Percentiles rank a stretch among this genome's conserved stretches.
phyloP scores from a whole-genome alignment of 768 basidiomycete species.

The Termitomyces sp. region DNA sequence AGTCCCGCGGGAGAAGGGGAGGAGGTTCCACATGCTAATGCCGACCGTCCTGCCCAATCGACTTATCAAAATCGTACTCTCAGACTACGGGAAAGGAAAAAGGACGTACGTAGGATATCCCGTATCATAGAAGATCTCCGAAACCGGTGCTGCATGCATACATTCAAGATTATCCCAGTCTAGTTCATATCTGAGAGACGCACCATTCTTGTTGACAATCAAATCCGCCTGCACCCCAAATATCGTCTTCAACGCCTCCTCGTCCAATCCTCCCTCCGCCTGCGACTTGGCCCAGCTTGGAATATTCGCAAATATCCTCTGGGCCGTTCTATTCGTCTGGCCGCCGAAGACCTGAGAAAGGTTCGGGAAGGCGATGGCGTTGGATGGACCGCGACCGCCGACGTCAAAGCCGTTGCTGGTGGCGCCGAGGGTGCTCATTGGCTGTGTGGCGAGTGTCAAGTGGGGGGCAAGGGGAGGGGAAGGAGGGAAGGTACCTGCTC shows the following conservation, averaged over 20 bases:
- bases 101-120: slow-evolving; percentile 39
- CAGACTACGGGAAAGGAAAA: background rate
- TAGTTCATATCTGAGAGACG: slow-evolving; percentile 15
- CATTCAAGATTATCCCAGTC: background rate
- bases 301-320: slow-evolving; percentile 35
- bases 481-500: slow-evolving; percentile 35
- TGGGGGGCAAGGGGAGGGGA: background rate
- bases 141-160: slow-evolving; percentile 32
- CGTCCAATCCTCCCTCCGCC: slow-evolving; percentile 33
- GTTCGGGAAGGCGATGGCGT: slow-evolving; percentile 50
- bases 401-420: slow-evolving; percentile 33
- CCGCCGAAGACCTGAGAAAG: slow-evolving; percentile 42
- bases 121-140: slow-evolving; percentile 43
- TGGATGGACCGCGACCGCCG: slow-evolving; percentile 41
- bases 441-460: slow-evolving; percentile 20
- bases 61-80: background rate
- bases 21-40: slow-evolving; percentile 48
- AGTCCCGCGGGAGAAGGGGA: slow-evolving; percentile 53
- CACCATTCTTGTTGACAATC: slow-evolving; percentile 45
- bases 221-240: slow-evolving; percentile 41
- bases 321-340: slow-evolving; percentile 25
- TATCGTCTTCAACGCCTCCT: slow-evolving; percentile 37
- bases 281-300: slow-evolving; percentile 41
- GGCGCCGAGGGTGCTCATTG: slow-evolving; percentile 39
- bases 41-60: slow-evolving; percentile 34